Evolutionary conservation across 1,284 basidiomycete genomes (phyloP).

Genomic region (Ceratobasidium sp.): DNA sequence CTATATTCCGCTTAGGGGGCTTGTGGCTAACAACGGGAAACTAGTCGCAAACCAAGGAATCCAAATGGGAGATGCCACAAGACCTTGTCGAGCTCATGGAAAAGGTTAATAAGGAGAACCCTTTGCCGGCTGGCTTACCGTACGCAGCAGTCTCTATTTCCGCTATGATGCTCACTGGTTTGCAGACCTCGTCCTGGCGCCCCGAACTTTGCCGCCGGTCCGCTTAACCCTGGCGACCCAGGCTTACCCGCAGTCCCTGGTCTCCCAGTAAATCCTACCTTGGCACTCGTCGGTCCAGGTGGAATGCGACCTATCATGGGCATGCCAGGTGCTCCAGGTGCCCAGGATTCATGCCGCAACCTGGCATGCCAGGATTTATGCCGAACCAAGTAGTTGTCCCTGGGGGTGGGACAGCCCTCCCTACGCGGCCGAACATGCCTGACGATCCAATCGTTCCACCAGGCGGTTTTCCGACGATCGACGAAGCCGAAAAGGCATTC

Average conservation of each 20-base stretch:
- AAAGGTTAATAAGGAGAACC: conserved; percentile 81
- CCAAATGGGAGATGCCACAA: conserved; percentile 96
- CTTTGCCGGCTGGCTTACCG: conserved; percentile 43
- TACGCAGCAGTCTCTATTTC: conserved; percentile 1
- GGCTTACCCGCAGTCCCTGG: conserved; percentile 37
- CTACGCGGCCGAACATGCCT: conserved; percentile 80
- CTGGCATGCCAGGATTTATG: conserved; percentile 44
- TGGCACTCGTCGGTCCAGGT: conserved; percentile 36
- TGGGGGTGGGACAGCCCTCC: conserved; percentile 63
- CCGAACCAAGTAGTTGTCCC: background rate
- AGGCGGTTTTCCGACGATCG: conserved; percentile 86
- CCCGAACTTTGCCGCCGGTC: conserved; percentile 40
- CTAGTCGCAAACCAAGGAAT: conserved; percentile 84
- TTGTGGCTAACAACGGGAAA: background rate
- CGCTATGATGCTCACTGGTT: background rate
- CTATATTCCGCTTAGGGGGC: conserved; percentile 11
- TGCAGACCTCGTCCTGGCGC: conserved; percentile 30
- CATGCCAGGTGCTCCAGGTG: conserved; percentile 29
- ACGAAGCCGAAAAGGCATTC: conserved; percentile 95
- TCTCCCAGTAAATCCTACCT: conserved; percentile 34
- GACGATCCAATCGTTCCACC: conserved; percentile 88
- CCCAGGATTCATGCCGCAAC: conserved; percentile 42
- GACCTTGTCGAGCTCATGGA: conserved; percentile 85
- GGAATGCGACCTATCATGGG: conserved; percentile 52
- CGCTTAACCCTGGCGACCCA: conserved; percentile 28